Conservation (phyloP, 179 eudicot genomes). For the Silene noctiflora region DNA sequence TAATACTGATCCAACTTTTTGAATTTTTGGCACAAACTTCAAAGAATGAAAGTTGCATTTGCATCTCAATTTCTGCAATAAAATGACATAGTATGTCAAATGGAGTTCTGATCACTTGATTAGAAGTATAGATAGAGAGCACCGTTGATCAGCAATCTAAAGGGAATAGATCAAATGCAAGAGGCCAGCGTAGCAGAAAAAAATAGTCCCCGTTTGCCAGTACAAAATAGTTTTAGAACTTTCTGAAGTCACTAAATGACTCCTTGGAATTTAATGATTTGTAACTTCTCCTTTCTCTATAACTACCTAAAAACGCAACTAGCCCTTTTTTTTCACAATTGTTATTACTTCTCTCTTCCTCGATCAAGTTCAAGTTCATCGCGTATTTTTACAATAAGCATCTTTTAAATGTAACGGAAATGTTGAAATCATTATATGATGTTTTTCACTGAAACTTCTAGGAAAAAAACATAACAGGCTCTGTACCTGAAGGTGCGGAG, state of each 20-base stretch:
- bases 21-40: constrained; percentile 75
- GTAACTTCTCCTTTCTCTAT: neutral
- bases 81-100: constrained; percentile 4
- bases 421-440: neutral
- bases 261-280: neutral
- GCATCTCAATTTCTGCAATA: constrained; percentile 79
- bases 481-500: constrained; percentile 72
- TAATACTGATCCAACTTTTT: constrained; percentile 56
- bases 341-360: neutral
- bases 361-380: neutral
- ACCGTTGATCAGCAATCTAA: neutral
- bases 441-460: neutral
- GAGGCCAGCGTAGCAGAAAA: neutral
- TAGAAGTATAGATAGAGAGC: neutral
- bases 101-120: neutral
- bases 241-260: neutral
- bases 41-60: constrained; percentile 94
- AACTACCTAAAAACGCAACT: neutral
- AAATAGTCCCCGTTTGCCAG: neutral
- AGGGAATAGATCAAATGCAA: neutral
- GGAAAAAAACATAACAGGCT: neutral
- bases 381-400: neutral
- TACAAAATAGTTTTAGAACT: neutral
- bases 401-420: neutral
- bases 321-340: neutral